phyloP scores from a whole-genome alignment of 768 basidiomycete genomes.

The Chlorophyllum brunneum region DNA sequence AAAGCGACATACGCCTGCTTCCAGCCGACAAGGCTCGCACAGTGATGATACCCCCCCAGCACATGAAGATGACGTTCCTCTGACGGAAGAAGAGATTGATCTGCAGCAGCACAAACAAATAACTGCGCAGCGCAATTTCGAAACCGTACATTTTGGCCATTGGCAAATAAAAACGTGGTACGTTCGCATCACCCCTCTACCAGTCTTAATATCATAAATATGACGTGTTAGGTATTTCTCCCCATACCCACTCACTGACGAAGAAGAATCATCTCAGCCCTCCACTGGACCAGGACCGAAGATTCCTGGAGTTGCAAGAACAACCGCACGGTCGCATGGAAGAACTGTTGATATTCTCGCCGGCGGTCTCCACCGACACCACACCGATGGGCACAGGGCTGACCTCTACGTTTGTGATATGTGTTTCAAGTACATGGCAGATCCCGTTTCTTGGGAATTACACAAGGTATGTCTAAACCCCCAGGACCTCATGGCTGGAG shows the following conservation, averaged over 20 bases:
- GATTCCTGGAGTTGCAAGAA: slow-evolving; percentile 47
- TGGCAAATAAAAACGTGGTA: slow-evolving; percentile 91
- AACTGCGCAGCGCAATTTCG: slow-evolving; percentile 76
- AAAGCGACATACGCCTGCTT: slow-evolving; percentile 34
- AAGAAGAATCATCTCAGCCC: slow-evolving; percentile 33
- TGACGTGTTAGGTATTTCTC: slow-evolving; percentile 76
- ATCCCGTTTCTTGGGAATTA: slow-evolving; percentile 62
- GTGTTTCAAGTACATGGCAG: slow-evolving; percentile 97
- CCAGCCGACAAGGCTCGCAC: slow-evolving; percentile 20
- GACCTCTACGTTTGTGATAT: slow-evolving; percentile 82
- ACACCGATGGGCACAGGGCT: slow-evolving; percentile 41
- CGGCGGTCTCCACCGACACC: slow-evolving; percentile 52
- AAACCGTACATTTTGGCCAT: slow-evolving; percentile 78
- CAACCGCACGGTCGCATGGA: slow-evolving; percentile 57
- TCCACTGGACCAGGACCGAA: slow-evolving; percentile 25
- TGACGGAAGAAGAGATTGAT: slow-evolving; percentile 72
- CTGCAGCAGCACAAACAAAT: slow-evolving; percentile 64
- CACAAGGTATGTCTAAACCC: slow-evolving; percentile 48
- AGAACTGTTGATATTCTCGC: slow-evolving; percentile 73
- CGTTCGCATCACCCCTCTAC: slow-evolving; percentile 22
- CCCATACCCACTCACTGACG: slow-evolving; percentile 80
- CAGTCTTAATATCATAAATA: neutral
- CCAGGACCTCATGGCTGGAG: neutral
- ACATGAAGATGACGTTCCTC: slow-evolving; percentile 27
- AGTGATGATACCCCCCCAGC: slow-evolving; percentile 20